phyloP scores from a whole-genome alignment of 345 rosid species.

The Brassica rapa region DNA sequence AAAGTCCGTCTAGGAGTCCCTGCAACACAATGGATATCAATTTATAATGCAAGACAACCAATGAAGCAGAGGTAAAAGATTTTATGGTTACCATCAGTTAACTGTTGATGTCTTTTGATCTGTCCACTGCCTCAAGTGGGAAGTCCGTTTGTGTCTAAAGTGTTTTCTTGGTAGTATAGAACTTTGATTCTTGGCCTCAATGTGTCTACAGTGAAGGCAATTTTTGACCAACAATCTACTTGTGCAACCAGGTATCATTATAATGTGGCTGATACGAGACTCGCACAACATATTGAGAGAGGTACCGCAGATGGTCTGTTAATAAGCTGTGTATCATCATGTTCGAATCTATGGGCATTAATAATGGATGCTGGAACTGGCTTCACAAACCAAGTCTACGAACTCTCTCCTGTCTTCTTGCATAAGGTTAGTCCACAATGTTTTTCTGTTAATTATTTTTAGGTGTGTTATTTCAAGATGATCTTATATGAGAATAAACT shows the following conservation, averaged over 20 bases:
- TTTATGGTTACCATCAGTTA: conserved; percentile 1
- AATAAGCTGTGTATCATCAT: conserved; percentile 90
- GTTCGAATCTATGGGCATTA: conserved; percentile 92
- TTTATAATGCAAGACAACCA: conserved; percentile 89
- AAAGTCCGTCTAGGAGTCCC: conserved; percentile 91
- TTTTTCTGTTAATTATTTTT: conserved; percentile 10
- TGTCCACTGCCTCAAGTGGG: conserved; percentile 4
- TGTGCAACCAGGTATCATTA: conserved; percentile 77
- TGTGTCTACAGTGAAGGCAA: neutral
- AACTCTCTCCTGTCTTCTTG: conserved; percentile 77
- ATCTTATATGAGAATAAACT: conserved; percentile 5
- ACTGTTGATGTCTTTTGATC: conserved; percentile 5
- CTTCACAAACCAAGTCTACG: conserved; percentile 80
- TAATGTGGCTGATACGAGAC: conserved; percentile 90
- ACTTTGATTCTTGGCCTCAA: neutral
- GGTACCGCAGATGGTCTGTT: conserved; percentile 89
- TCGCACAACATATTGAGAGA: conserved; percentile 89
- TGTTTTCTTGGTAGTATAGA: neutral
- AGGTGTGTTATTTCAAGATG: conserved; percentile 5
- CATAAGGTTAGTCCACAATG: conserved; percentile 59
- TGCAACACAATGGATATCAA: conserved; percentile 93
- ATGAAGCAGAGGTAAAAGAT: conserved; percentile 90
- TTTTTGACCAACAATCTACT: conserved; percentile 21
- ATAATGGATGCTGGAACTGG: conserved; percentile 98
- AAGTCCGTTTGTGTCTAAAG: neutral